Base-by-base conservation (phyloP, 2,329 filamentous ascomycete species). In the Chaetomium sp. region DNA sequence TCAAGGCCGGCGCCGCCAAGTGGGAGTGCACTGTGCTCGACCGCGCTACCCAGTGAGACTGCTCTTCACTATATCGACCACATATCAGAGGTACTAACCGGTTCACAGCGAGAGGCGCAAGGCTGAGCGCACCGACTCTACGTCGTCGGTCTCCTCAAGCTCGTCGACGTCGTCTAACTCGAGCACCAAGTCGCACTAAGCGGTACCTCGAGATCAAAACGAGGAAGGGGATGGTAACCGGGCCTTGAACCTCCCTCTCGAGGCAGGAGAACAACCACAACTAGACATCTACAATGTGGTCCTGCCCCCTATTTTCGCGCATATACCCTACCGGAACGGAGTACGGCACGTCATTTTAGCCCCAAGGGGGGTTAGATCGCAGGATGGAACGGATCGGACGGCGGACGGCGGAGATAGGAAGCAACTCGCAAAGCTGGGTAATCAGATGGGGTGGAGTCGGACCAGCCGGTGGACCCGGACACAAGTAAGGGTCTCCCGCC, bases 21-120 rank as follows among this genome's bases (percentile, higher is more conserved):
- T 77, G 76, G 70, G 67, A 74, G 56, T 82, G 80, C 73, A 77
- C 76, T 23, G 72, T 82, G 5, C 76, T 81, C 66, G 80, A 83
- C 72, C 79, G 80, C 62, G 64, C 71, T 67, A 62, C 73, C 13
- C 81, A 82, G 81, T 83, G 78, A 67, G 80, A 75, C 29, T 19
- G 2, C 29, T 53, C 33, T 42, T 35, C 38, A 29, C 45, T 19
- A 3, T 25, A 25, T 13, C 16, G 4, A 53, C 59, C n/a, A 7
- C 57, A 47, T 60, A 25, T 0, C 57, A 33, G 35, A 57, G 8
- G n/a, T n/a, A 19, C 60, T 70, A 57, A 71, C 55, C 38, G 33
- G 10, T n/a, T 31, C 25, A 51, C 56, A 73, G 71, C 55, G 71
- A 73, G 68, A 70, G 59, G 62, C 61, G 57, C 56, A 71, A 70